Base-by-base conservation (phyloP, 495 filamentous ascomycete species). In the Staphylotrichum longicolle region DNA sequence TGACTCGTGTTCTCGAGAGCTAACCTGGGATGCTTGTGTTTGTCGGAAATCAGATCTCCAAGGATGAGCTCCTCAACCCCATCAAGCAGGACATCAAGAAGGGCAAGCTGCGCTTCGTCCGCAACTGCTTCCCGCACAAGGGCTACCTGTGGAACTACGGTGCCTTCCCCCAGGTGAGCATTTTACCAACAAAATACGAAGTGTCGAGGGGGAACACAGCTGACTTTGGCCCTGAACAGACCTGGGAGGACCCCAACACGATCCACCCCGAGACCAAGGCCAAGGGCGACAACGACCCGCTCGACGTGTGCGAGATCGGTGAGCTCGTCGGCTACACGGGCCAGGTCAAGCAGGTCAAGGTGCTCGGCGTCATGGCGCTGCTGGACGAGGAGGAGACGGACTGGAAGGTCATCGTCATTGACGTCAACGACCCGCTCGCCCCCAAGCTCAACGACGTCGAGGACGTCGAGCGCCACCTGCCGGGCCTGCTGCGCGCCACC, bases 91-190 rank as follows among this genome's bases (percentile, higher is more conserved):
- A 91, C 75, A 79, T 83, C 70, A 91, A 91, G 86, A 91, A 91
- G 80, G 89, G 89, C 78, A 91, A 90, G 80, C 93, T 98, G 62
- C 91, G 94, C 67, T 99, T 86, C 75, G 95, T 99, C 76, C 91
- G 94, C 78, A 99, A 99, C 87, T 98, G 94, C 86, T 99, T 99
- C 85, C 94, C 94, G 66, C 95, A 99, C 86, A 96, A 98, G 85
- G 94, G 94, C 56, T 99, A 98, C 77, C 90, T 98, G 66, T 99
- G 95, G 95, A 99, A 98, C 85, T 99, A 99, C 77, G 94, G 94
- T 78, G 91, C 91, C 78, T 98, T 99, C 87, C 94, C 95, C 69
- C 94, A 94, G 83, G 91, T 92, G 82, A 64, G 70, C 42, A 11
- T 30, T 3, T 5, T 12, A 27, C 20, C 20, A 1, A 0, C 1